These are phyloP conservation scores for Phytopythium vexans DNA, from an alignment of 352 stramenopile species.

Conservation along the genomic window DNA sequence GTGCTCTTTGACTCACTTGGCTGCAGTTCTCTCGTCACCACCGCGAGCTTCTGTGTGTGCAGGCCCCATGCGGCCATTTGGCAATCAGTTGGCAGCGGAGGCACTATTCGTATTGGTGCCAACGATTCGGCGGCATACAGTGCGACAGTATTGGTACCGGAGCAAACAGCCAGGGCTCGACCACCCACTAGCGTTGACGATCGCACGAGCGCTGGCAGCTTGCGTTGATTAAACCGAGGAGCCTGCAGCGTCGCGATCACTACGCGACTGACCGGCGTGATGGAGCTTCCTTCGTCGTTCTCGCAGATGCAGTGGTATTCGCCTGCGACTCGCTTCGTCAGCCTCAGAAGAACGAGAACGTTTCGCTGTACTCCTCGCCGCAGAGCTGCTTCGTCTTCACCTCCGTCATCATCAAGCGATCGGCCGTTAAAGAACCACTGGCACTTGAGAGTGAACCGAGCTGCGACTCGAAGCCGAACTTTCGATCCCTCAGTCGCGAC, in stretches of 20 bases:
- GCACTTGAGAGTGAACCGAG: slow-evolving; percentile 31
- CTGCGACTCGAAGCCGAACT: slow-evolving; percentile 41
- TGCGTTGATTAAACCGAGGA: slow-evolving; percentile 8
- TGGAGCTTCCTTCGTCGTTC: slow-evolving; percentile 53
- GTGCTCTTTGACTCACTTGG: background rate
- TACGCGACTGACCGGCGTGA: slow-evolving; percentile 30
- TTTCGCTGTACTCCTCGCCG: slow-evolving; percentile 18
- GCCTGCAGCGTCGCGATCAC: slow-evolving; percentile 21
- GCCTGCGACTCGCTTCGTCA: slow-evolving; percentile 40
- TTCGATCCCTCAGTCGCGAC: slow-evolving; percentile 15
- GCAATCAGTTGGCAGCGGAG: slow-evolving; percentile 9
- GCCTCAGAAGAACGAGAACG: slow-evolving; percentile 32
- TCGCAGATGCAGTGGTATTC: slow-evolving; percentile 63
- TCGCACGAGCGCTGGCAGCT: background rate
- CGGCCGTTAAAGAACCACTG: slow-evolving; percentile 54
- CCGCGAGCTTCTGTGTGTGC: slow-evolving; percentile 8
- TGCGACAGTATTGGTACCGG: background rate
- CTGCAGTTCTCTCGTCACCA: slow-evolving; percentile 6
- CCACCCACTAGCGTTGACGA: too few relatives aligned
- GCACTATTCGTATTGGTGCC: slow-evolving; percentile 10
- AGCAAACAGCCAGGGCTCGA: too few relatives aligned
- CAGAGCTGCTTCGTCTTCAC: slow-evolving; percentile 5
- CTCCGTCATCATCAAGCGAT: slow-evolving; percentile 8
- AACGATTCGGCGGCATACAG: slow-evolving; percentile 5
- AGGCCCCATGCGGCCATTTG: slow-evolving; percentile 12